Base-by-base conservation (phyloP, 208 protist genomes). In the Trypanosoma cruzi region DNA sequence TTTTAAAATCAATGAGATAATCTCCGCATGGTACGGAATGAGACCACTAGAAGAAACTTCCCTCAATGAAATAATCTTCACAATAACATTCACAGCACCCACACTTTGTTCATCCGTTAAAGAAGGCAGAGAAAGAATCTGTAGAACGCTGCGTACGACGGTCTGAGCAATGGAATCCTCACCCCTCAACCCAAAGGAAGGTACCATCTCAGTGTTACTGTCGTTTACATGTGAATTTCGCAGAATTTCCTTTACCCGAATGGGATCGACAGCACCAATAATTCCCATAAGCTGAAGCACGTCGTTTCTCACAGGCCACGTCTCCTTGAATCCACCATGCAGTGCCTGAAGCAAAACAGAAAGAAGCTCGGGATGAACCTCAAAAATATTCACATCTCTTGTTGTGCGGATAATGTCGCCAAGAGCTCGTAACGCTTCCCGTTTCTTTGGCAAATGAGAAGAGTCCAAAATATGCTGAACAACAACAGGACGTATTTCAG, bases 211-310 rank as follows among this genome's bases (percentile, higher is more conserved):
- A 2, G 64, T 56, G 22, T 40, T 56, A 37, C 24, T 66, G 60
- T 78, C 73, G 50, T 55, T 83, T 14, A 82, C 71, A 22, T 84
- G 78, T 57, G 85, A 73, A 46, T 72, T 53, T 0, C 85, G 83
- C 29, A 81, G 81, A 44, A 95, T 92, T 64, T 90, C 84, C 69
- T 94, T 97, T 54, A 92, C 85, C 22, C 73, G 77, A 42, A 90
- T 78, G 26, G 92, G 92, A 65, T 94, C 83, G 7, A 97, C 81
- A 1, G 92, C 92, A 10, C 92, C 92, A 64, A 97, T 91, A 60
- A 94, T 88, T 58, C 92, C 92, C 84, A 97, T 92, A 71, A 97
- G 76, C 73, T 93, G 86, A 37, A 97, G 75, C 48, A 95, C 89
- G 71, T 97, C 92, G 56, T 84, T 71, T 42, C 90, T 85, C n/a